Percentiles rank a stretch among this genome's conserved stretches.
Evolutionary conservation across 495 filamentous ascomycete species (phyloP).

Genomic region (Penicillium antarcticum): DNA sequence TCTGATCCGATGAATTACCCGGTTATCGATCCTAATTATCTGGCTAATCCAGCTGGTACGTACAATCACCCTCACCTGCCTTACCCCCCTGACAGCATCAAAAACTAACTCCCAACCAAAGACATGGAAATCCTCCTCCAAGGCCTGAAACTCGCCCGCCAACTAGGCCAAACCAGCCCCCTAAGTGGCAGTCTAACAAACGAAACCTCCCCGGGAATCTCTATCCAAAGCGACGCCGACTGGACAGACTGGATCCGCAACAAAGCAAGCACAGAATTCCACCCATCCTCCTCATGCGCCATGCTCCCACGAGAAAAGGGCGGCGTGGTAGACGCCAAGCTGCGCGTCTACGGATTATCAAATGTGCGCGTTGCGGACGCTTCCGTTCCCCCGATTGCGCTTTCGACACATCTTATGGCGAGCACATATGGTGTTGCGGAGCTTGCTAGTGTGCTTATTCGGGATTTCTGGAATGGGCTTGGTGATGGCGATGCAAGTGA

Average conservation of each 20-base stretch:
- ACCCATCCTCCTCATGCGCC: constrained; percentile 48
- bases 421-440: constrained; percentile 50
- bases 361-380: constrained; percentile 53
- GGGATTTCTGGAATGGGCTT: background rate
- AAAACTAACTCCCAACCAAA: background rate
- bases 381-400: constrained; percentile 41
- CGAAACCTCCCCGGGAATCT: constrained; percentile 23
- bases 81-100: background rate
- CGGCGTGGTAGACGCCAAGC: constrained; percentile 47
- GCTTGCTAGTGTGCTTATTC: constrained; percentile 29
- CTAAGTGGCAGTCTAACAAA: constrained; percentile 21
- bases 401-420: constrained; percentile 49
- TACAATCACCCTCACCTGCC: background rate
- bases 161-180: constrained; percentile 21
- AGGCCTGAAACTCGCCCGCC: constrained; percentile 32
- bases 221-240: constrained; percentile 22
- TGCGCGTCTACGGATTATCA: constrained; percentile 45
- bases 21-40: constrained; percentile 35
- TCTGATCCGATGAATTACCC: constrained; percentile 32
- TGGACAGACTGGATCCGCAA: constrained; percentile 22
- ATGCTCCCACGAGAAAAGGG: constrained; percentile 47
- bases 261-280: constrained; percentile 35
- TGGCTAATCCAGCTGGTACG: constrained; percentile 27
- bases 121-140: constrained; percentile 30
- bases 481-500: background rate